These are phyloP conservation scores for Beta corolliflora DNA, from an alignment of 179 eudicot species.

Conservation along the genomic window DNA sequence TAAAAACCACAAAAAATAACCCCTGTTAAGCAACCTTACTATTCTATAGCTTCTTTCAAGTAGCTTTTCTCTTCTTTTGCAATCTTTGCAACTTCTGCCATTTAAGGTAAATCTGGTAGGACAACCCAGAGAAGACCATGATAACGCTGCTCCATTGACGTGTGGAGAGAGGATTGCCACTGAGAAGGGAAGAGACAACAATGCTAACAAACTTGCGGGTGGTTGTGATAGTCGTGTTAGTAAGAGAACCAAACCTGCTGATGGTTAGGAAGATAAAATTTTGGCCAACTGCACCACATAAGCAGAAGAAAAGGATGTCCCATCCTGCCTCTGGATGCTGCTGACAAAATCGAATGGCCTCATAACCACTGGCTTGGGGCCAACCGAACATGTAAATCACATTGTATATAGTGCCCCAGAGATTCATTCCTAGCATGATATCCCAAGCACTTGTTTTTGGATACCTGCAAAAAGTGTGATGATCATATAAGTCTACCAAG, in stretches of 20 bases:
- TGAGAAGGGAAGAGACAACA: slow-evolving; percentile 78
- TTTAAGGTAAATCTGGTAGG: slow-evolving; percentile 92
- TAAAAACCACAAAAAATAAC: not conserved
- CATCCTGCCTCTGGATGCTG: slow-evolving; percentile 94
- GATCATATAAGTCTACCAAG: not conserved
- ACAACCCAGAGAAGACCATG: slow-evolving; percentile 91
- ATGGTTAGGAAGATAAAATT: slow-evolving; percentile 90
- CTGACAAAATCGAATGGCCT: slow-evolving; percentile 80
- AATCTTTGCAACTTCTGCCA: slow-evolving; percentile 76
- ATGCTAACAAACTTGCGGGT: slow-evolving; percentile 96
- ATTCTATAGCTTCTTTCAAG: slow-evolving; percentile 33
- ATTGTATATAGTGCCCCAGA: slow-evolving; percentile 95
- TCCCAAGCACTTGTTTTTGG: slow-evolving; percentile 96
- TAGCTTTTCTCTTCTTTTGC: slow-evolving; percentile 74
- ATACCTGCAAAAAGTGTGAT: slow-evolving; percentile 46
- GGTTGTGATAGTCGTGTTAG: slow-evolving; percentile 93
- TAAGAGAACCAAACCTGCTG: slow-evolving; percentile 74
- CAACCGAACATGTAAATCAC: slow-evolving; percentile 84
- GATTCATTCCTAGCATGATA: slow-evolving; percentile 97
- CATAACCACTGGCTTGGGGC: slow-evolving; percentile 88
- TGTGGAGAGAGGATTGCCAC: slow-evolving; percentile 79
- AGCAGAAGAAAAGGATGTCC: slow-evolving; percentile 81
- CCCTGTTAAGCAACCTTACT: slow-evolving; percentile 9
- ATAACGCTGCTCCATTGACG: slow-evolving; percentile 85
- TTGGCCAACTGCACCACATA: slow-evolving; percentile 95